phyloP scores from a whole-genome alignment of 2,329 filamentous ascomycete species.

The Xylaria arbuscula region DNA sequence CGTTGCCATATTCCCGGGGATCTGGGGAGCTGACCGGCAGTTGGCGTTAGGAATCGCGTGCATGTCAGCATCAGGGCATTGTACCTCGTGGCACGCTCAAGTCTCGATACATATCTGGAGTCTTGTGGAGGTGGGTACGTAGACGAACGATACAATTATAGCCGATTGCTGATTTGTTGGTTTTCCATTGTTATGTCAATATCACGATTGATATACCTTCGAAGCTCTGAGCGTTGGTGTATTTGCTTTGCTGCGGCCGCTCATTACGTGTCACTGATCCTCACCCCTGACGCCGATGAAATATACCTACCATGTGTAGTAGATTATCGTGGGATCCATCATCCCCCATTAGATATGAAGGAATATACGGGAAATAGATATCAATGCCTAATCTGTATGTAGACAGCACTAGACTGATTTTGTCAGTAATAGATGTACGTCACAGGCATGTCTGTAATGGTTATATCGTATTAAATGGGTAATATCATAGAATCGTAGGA shows the following conservation, averaged over 20 bases:
- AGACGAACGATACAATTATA: constrained; percentile 5
- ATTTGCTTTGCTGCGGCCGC: constrained; percentile 13
- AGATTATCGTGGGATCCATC: constrained; percentile 4
- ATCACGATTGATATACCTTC: constrained; percentile 1
- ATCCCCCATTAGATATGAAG: constrained; percentile 1
- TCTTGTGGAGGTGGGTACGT: constrained; percentile 1
- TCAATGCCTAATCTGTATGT: not conserved
- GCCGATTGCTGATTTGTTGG: not conserved
- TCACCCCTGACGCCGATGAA: constrained; percentile 3
- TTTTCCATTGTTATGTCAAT: constrained; percentile 2
- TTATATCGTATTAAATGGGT: not conserved
- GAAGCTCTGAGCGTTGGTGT: not conserved
- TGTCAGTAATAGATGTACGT: not conserved
- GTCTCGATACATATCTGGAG: constrained; percentile 18
- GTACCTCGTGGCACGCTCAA: constrained; percentile 24
- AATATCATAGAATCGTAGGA: not conserved
- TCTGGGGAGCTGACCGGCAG: constrained; percentile 37
- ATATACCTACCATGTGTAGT: not conserved
- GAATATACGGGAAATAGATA: constrained; percentile 12
- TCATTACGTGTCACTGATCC: constrained; percentile 20
- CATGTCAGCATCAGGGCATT: constrained; percentile 30
- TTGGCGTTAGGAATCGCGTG: constrained; percentile 34
- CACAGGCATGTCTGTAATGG: not conserved
- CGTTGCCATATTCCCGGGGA: constrained; percentile 32
- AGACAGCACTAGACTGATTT: not conserved